Conservation (phyloP, 352 stramenopile species). For the Phytophthora rubi region DNA sequence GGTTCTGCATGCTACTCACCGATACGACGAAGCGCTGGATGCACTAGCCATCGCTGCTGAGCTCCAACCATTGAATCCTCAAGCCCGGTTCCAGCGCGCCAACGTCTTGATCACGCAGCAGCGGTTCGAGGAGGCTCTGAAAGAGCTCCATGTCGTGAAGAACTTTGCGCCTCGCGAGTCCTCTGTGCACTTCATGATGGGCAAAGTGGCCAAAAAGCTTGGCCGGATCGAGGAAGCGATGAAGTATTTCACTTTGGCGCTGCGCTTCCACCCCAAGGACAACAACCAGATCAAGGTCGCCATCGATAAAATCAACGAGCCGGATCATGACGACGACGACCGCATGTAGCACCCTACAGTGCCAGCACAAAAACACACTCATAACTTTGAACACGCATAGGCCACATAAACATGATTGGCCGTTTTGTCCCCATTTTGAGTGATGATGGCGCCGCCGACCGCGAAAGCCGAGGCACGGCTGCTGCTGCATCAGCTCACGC, state of each 20-base stretch:
- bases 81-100: slow-evolving; percentile 94
- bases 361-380: not conserved
- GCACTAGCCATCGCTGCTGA: slow-evolving; percentile 89
- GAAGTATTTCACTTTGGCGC: slow-evolving; percentile 95
- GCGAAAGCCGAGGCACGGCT: slow-evolving; percentile 39
- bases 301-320: slow-evolving; percentile 93
- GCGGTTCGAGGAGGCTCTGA: slow-evolving; percentile 91
- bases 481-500: slow-evolving; percentile 64
- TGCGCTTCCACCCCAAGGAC: slow-evolving; percentile 98
- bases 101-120: slow-evolving; percentile 95
- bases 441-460: slow-evolving; percentile 20
- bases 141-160: slow-evolving; percentile 92
- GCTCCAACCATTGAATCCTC: slow-evolving; percentile 93
- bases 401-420: slow-evolving; percentile 33
- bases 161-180: slow-evolving; percentile 96
- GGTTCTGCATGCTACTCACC: slow-evolving; percentile 92
- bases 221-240: slow-evolving; percentile 93
- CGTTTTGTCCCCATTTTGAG: slow-evolving; percentile 16
- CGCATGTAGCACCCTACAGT: slow-evolving; percentile 40
- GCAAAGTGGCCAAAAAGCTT: slow-evolving; percentile 92
- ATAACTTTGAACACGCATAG: slow-evolving; percentile 4
- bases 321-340: slow-evolving; percentile 64
- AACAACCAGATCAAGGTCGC: slow-evolving; percentile 96
- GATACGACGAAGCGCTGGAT: slow-evolving; percentile 91
- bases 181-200: slow-evolving; percentile 97